Conservation (phyloP, 2,329 filamentous ascomycete genomes). For the Pseudocercospora pini-densiflorae region DNA sequence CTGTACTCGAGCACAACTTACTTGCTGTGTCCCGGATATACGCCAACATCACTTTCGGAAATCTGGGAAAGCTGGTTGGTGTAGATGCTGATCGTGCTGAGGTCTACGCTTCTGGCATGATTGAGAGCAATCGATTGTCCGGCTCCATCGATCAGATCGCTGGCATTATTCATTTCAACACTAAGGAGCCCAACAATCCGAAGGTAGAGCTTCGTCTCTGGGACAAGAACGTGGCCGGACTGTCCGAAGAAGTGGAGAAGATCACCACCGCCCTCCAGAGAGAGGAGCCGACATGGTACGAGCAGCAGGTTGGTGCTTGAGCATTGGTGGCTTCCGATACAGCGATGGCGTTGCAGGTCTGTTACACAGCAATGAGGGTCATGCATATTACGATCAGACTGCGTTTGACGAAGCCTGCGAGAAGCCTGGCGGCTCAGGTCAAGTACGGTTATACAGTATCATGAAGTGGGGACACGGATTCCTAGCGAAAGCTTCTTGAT, state of each 20-base stretch:
- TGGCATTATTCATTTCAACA: constrained; percentile 84
- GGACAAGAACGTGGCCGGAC: constrained; percentile 84
- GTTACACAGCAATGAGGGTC: background rate
- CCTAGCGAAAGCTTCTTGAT: background rate
- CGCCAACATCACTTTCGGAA: constrained; percentile 61
- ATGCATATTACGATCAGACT: background rate
- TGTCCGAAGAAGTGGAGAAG: constrained; percentile 89
- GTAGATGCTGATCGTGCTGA: constrained; percentile 82
- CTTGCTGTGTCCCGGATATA: constrained; percentile 73
- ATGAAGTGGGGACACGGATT: background rate
- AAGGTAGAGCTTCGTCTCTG: constrained; percentile 75
- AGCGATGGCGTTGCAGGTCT: background rate
- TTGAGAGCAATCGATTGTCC: constrained; percentile 86
- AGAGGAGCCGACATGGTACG: constrained; percentile 69
- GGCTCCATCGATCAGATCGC: constrained; percentile 96
- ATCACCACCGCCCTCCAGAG: constrained; percentile 80
- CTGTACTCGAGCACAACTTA: constrained; percentile 95
- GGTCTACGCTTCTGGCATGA: constrained; percentile 90
- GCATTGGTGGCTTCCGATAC: background rate
- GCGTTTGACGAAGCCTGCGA: background rate
- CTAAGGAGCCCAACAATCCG: constrained; percentile 61
- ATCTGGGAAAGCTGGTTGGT: constrained; percentile 76
- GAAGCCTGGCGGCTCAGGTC: background rate
- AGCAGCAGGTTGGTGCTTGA: constrained; percentile 44
- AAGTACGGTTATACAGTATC: background rate